Conservation (phyloP, 2,329 filamentous ascomycete genomes). For the Pseudopyrenochaeta lycopersici region DNA sequence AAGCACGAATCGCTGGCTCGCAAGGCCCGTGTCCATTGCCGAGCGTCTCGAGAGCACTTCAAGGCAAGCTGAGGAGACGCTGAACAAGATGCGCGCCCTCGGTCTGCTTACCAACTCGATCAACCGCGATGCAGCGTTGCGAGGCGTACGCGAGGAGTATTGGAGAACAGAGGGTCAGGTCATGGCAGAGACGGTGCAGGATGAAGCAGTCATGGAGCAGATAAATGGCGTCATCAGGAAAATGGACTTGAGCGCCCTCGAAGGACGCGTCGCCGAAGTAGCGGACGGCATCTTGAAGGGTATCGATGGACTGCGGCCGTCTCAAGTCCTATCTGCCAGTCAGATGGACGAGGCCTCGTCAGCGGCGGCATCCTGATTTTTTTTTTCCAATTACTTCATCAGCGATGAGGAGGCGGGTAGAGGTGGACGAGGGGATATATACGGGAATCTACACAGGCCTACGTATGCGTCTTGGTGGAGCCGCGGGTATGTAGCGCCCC, state of each 20-base stretch:
- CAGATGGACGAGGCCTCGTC: slow-evolving; percentile 1
- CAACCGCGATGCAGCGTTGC: slow-evolving; percentile 75
- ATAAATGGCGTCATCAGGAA: slow-evolving; percentile 73
- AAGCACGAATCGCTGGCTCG: slow-evolving; percentile 81
- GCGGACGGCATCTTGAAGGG: slow-evolving; percentile 47
- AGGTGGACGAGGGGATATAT: slow-evolving; percentile 33
- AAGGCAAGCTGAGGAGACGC: slow-evolving; percentile 65
- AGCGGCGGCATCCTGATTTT: slow-evolving; percentile 7
- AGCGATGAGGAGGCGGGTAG: slow-evolving; percentile 28
- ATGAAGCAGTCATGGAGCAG: slow-evolving; percentile 76
- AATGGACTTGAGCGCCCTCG: slow-evolving; percentile 69
- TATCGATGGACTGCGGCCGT: slow-evolving; percentile 34
- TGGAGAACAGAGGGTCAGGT: slow-evolving; percentile 81
- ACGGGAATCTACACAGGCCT: slow-evolving; percentile 20
- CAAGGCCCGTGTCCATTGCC: slow-evolving; percentile 66
- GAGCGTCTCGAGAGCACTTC: slow-evolving; percentile 72
- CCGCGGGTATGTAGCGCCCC: slow-evolving; percentile 10
- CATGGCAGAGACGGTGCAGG: slow-evolving; percentile 80
- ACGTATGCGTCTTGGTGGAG: slow-evolving; percentile 18
- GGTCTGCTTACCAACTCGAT: slow-evolving; percentile 83
- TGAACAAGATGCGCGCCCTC: slow-evolving; percentile 74
- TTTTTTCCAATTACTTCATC: slow-evolving; percentile 6
- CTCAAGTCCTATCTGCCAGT: slow-evolving; percentile 11
- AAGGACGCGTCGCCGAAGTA: slow-evolving; percentile 67
- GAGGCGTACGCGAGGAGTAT: slow-evolving; percentile 73